Conservation (phyloP, 2,329 filamentous ascomycete genomes). For the Capronia coronata region DNA sequence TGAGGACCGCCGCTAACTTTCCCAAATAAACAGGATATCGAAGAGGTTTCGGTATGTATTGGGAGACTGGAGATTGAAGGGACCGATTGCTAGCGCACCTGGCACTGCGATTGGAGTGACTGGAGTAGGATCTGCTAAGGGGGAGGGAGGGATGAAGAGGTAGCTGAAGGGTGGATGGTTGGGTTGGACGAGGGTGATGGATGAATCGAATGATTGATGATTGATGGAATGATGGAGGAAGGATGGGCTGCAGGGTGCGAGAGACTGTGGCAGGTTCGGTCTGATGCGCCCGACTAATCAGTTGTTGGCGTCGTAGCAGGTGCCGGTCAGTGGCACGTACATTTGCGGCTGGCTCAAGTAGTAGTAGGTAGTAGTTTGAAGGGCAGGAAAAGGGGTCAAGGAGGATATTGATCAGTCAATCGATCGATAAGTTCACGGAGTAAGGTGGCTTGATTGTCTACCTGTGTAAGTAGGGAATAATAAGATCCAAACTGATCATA, state of each 20-base stretch:
- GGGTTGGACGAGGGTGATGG: not conserved
- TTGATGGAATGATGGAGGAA: not conserved
- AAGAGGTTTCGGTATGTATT: not conserved
- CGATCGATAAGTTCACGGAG: not conserved
- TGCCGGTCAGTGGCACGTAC: not conserved
- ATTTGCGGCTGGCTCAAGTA: not conserved
- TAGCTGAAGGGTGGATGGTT: not conserved
- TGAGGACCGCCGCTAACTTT: not conserved
- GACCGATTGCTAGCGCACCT: not conserved
- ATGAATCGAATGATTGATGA: no score
- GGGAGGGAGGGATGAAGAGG: not conserved
- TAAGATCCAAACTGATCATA: no score
- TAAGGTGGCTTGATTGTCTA: no score
- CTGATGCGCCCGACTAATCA: not conserved
- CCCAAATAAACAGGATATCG: not conserved
- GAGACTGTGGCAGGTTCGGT: conserved; percentile 5
- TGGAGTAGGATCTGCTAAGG: not conserved
- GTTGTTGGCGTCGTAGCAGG: not conserved
- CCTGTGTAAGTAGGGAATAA: no score
- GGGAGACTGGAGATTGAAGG: not conserved
- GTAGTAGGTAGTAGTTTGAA: no score
- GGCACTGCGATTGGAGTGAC: not conserved
- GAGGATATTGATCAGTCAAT: not conserved
- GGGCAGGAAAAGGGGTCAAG: not conserved
- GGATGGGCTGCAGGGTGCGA: conserved; percentile 4